phyloP scores from a whole-genome alignment of 2,329 filamentous ascomycete species.

The Botrytis fragariae region DNA sequence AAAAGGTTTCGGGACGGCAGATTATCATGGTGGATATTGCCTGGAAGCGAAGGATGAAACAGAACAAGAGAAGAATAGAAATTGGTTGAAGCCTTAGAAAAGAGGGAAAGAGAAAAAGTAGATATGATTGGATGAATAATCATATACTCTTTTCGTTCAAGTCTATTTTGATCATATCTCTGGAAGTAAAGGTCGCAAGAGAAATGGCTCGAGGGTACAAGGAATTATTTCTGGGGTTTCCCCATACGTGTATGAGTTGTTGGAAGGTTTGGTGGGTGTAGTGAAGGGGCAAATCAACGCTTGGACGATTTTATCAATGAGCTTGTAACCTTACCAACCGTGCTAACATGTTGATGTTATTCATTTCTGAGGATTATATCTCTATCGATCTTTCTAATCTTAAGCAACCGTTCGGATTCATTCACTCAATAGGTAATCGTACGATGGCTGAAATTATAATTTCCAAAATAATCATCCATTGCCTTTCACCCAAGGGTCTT shows the following conservation, averaged over 20 bases:
- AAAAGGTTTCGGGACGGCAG: conserved; percentile 8
- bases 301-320: conserved; percentile 1
- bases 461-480: neutral
- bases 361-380: neutral
- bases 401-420: neutral
- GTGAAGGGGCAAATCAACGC: neutral
- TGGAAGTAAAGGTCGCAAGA: neutral
- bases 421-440: neutral
- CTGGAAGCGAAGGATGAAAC: neutral
- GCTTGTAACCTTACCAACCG: neutral
- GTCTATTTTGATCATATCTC: neutral
- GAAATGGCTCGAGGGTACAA: neutral
- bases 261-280: neutral
- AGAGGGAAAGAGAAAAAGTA: neutral
- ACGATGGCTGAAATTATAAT: neutral
- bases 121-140: neutral
- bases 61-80: conserved; percentile 4
- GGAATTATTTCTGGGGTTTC: neutral
- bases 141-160: neutral
- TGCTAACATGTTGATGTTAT: neutral
- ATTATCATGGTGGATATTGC: neutral
- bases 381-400: neutral
- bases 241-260: neutral
- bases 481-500: neutral
- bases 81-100: neutral